These are phyloP conservation scores for Catunica adiposa DNA, from an alignment of 2,329 filamentous ascomycete genomes.

Conservation along the genomic window DNA sequence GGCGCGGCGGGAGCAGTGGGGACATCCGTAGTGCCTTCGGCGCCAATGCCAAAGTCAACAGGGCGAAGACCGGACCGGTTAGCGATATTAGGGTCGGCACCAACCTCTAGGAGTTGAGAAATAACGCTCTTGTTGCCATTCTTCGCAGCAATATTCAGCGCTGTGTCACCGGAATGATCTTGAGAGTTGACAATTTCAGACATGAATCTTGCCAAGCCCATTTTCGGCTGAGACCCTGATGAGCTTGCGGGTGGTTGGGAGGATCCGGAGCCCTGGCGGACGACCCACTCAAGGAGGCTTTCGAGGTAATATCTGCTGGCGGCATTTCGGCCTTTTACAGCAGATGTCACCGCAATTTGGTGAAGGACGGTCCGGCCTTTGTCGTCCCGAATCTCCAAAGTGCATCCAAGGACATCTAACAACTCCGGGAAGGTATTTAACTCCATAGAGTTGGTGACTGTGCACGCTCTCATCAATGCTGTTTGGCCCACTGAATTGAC, in stretches of 20 bases:
- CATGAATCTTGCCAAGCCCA: slow-evolving; percentile 86
- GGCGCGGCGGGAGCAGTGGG: slow-evolving; percentile 23
- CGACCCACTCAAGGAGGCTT: slow-evolving; percentile 83
- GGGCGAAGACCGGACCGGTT: slow-evolving; percentile 81
- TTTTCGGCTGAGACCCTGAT: slow-evolving; percentile 40
- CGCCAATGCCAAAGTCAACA: slow-evolving; percentile 85
- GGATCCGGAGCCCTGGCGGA: slow-evolving; percentile 56
- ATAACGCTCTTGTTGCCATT: slow-evolving; percentile 92
- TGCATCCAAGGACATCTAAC: slow-evolving; percentile 71
- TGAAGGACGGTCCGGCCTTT: slow-evolving; percentile 86
- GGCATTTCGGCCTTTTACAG: slow-evolving; percentile 79
- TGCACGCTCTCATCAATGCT: slow-evolving; percentile 78
- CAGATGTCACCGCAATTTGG: slow-evolving; percentile 90
- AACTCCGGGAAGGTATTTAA: slow-evolving; percentile 80
- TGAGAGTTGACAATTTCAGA: slow-evolving; percentile 92
- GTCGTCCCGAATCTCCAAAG: slow-evolving; percentile 78
- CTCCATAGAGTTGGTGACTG: slow-evolving; percentile 88
- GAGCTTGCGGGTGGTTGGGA: slow-evolving; percentile 21
- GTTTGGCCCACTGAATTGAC: slow-evolving; percentile 85
- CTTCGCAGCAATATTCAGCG: slow-evolving; percentile 79
- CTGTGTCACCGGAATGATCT: slow-evolving; percentile 87
- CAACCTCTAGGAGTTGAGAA: slow-evolving; percentile 88
- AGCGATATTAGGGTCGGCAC: slow-evolving; percentile 78
- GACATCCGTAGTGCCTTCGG: slow-evolving; percentile 35
- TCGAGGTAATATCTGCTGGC: slow-evolving; percentile 95